A percentile compares a stretch with the other conserved stretches of the same genome.
phyloP scores from a whole-genome alignment of 2,329 filamentous ascomycete genomes.

The Ilyonectria mors-panacis region DNA sequence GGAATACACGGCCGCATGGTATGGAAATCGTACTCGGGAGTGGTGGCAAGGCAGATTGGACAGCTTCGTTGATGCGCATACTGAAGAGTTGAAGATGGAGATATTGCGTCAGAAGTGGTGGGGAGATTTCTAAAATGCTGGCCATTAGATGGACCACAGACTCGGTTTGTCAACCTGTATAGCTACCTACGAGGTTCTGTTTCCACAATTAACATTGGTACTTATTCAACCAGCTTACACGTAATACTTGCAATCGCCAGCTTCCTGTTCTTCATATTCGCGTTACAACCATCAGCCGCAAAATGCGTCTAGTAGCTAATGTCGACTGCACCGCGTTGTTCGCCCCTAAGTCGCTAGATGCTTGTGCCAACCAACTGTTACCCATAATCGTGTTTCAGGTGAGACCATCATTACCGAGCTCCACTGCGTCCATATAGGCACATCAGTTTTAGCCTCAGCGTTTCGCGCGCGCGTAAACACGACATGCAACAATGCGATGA shows the following conservation, averaged over 20 bases:
- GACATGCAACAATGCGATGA: too few species aligned
- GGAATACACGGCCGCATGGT: slow-evolving; percentile 52
- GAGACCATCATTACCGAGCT: too few species aligned
- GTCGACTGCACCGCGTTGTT: too few species aligned
- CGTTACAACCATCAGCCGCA: too few species aligned
- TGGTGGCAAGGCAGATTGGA: slow-evolving; percentile 14
- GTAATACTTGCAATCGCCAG: neutral
- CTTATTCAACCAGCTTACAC: neutral
- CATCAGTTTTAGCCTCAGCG: too few species aligned
- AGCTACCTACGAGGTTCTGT: neutral
- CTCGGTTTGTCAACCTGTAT: neutral
- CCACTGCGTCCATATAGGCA: too few species aligned
- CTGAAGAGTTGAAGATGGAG: slow-evolving; percentile 28
- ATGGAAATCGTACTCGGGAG: neutral
- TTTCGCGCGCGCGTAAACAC: too few species aligned
- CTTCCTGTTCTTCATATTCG: too few species aligned
- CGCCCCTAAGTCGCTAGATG: too few species aligned
- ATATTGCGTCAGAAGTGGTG: slow-evolving; percentile 20
- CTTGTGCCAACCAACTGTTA: too few species aligned
- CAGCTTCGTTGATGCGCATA: slow-evolving; percentile 12
- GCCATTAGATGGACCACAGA: neutral
- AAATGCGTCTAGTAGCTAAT: too few species aligned
- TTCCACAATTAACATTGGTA: neutral
- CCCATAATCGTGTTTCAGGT: too few species aligned
- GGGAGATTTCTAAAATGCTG: slow-evolving; percentile 14